A percentile compares a stretch with the other conserved stretches of the same genome.
Evolutionary conservation across 1,284 basidiomycete genomes (phyloP).

Genomic region (Pyrrhoderma lamaoense): DNA sequence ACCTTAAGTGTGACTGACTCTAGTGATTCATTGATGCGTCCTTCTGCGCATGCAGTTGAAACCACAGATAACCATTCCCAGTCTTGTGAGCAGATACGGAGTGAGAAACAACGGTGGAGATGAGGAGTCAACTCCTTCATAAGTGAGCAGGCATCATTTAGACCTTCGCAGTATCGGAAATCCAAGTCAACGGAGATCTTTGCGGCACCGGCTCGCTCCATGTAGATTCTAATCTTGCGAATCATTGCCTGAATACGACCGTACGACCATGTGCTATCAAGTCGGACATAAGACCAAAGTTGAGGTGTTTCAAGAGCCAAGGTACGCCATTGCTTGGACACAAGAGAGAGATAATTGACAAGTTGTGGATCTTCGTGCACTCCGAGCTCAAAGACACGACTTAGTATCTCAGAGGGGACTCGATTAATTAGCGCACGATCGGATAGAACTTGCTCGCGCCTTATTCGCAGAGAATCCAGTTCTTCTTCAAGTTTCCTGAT

Average conservation of each 20-base stretch:
- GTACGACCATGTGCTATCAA: slow-evolving; percentile 27
- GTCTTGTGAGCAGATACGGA: slow-evolving; percentile 26
- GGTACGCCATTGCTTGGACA: slow-evolving; percentile 27
- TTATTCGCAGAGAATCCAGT: slow-evolving; percentile 22
- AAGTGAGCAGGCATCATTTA: slow-evolving; percentile 23
- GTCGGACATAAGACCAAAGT: slow-evolving; percentile 29
- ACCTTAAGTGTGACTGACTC: slow-evolving; percentile 28
- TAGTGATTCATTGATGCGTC: slow-evolving; percentile 23
- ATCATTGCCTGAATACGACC: slow-evolving; percentile 24
- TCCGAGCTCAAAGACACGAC: slow-evolving; percentile 30
- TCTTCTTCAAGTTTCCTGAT: slow-evolving; percentile 25
- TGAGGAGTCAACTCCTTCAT: slow-evolving; percentile 26
- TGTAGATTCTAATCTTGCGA: slow-evolving; percentile 23
- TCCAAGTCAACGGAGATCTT: slow-evolving; percentile 28
- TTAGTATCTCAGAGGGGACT: slow-evolving; percentile 29
- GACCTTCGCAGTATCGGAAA: slow-evolving; percentile 24
- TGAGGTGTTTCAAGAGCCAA: slow-evolving; percentile 25
- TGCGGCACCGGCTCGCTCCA: slow-evolving; percentile 27
- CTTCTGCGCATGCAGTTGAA: slow-evolving; percentile 20
- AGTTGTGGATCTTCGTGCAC: slow-evolving; percentile 25
- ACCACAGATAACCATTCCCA: slow-evolving; percentile 28
- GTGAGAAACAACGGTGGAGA: slow-evolving; percentile 27
- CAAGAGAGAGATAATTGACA: slow-evolving; percentile 24
- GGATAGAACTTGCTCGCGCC: slow-evolving; percentile 23
- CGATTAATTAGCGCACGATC: slow-evolving; percentile 26